Evolutionary conservation across 1,284 basidiomycete genomes (phyloP).

Genomic region (Cryptococcus amylolentus): DNA sequence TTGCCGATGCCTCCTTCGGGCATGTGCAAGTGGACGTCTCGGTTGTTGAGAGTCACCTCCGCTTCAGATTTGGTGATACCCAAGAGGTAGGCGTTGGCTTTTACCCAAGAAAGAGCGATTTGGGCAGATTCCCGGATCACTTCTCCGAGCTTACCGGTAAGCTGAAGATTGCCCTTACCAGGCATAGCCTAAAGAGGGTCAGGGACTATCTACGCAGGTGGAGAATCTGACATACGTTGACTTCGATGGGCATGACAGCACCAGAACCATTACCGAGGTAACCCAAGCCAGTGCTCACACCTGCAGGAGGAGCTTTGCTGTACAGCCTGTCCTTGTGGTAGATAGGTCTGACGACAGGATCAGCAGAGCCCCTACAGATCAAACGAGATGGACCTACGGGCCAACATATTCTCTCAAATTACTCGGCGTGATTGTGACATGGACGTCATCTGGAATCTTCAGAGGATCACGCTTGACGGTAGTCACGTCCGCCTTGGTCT

Average conservation of each 20-base stretch:
- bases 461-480: slow-evolving; percentile 77
- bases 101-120: slow-evolving; percentile 90
- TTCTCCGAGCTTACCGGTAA: slow-evolving; percentile 96
- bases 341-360: slow-evolving; percentile 55
- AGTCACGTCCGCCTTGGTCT: slow-evolving; percentile 50
- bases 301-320: slow-evolving; percentile 72
- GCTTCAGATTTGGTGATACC: slow-evolving; percentile 72
- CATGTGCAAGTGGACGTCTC: slow-evolving; percentile 91
- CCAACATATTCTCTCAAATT: slow-evolving; percentile 96
- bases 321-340: slow-evolving; percentile 97
- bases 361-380: not conserved
- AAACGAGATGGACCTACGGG: slow-evolving; percentile 51
- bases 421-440: slow-evolving; percentile 76
- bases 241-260: slow-evolving; percentile 95
- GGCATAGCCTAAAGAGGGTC: slow-evolving; percentile 68
- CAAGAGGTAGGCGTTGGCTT: slow-evolving; percentile 79
- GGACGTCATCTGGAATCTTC: slow-evolving; percentile 72
- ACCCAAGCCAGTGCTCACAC: slow-evolving; percentile 89
- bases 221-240: slow-evolving; percentile 60
- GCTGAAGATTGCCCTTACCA: slow-evolving; percentile 79
- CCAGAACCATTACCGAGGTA: slow-evolving; percentile 96
- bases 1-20: slow-evolving; percentile 96
- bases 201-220: not conserved
- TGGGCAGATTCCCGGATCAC: slow-evolving; percentile 95
- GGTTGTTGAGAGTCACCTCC: slow-evolving; percentile 75